These are phyloP conservation scores for Pleodorina starrii DNA, from an alignment of 139 green algal species.

Conservation along the genomic window DNA sequence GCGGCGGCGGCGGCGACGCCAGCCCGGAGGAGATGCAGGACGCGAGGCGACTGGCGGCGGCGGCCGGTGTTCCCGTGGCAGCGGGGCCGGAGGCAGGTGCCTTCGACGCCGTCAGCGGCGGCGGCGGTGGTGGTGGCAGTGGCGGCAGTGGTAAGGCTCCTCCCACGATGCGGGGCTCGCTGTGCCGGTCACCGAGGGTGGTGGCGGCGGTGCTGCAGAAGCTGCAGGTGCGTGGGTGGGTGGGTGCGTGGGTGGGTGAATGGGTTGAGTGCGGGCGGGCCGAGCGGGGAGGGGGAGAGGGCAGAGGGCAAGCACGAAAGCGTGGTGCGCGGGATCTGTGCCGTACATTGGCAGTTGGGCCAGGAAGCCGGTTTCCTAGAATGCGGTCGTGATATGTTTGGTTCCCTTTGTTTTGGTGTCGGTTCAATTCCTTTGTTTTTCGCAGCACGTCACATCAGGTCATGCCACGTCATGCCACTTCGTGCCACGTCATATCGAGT, in stretches of 20 bases:
- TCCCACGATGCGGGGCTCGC: background rate
- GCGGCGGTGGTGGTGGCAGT: background rate
- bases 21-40: background rate
- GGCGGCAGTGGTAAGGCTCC: background rate
- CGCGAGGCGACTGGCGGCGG: background rate
- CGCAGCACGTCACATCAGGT: too few species aligned
- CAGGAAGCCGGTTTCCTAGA: too few species aligned
- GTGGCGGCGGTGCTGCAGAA: background rate
- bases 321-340: too few species aligned
- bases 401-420: too few species aligned
- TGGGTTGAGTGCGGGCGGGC: background rate
- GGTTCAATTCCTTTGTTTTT: too few species aligned
- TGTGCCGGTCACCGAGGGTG: background rate
- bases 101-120: background rate
- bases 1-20: background rate
- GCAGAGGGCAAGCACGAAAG: background rate
- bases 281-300: background rate
- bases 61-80: background rate
- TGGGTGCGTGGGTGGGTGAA: background rate
- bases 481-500: too few species aligned
- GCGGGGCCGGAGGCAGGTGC: background rate
- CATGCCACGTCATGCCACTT: too few species aligned
- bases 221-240: slow-evolving; percentile 36
- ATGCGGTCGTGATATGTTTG: too few species aligned
- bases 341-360: too few species aligned